Conservation (phyloP, 139 green algal genomes). For the Zygnema cylindricum region DNA sequence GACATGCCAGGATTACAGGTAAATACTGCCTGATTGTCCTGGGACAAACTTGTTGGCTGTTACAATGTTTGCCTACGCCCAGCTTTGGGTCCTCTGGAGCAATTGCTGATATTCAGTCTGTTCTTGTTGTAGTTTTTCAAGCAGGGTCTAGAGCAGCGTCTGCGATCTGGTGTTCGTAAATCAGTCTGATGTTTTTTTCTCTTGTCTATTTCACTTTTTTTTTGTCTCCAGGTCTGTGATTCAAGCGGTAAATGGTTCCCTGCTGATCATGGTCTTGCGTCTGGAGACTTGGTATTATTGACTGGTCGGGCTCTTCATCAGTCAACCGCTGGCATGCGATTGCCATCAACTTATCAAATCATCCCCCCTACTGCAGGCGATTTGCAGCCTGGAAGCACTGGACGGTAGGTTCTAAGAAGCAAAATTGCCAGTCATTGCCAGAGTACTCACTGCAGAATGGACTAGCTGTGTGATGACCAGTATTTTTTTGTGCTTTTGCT, state of each 20-base stretch:
- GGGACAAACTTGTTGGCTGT: too few relatives aligned
- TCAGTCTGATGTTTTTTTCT: too few relatives aligned
- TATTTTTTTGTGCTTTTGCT: too few relatives aligned
- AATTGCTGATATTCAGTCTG: too few relatives aligned
- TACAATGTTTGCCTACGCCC: too few relatives aligned
- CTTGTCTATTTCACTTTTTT: not conserved
- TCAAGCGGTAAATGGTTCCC: slow-evolving; percentile 12
- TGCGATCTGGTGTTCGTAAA: too few relatives aligned
- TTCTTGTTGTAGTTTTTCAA: too few relatives aligned
- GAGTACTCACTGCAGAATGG: too few relatives aligned
- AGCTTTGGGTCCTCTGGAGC: too few relatives aligned
- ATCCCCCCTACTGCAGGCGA: not conserved
- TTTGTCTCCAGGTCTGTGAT: slow-evolving; percentile 1
- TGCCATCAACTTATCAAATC: slow-evolving; percentile 19
- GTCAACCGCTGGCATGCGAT: slow-evolving; percentile 17
- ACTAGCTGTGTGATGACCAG: too few relatives aligned
- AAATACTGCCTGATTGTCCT: not conserved
- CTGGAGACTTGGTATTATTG: slow-evolving; percentile 28
- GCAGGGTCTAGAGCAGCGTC: too few relatives aligned
- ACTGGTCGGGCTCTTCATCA: slow-evolving; percentile 24
- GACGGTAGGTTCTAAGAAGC: not conserved
- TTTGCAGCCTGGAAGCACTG: not conserved
- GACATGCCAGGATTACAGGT: slow-evolving; percentile 41
- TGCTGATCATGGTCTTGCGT: slow-evolving; percentile 19
- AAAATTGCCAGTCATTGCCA: too few relatives aligned